Evolutionary conservation across 768 basidiomycete species (phyloP).

Genomic region (Phallus indusiatus): DNA sequence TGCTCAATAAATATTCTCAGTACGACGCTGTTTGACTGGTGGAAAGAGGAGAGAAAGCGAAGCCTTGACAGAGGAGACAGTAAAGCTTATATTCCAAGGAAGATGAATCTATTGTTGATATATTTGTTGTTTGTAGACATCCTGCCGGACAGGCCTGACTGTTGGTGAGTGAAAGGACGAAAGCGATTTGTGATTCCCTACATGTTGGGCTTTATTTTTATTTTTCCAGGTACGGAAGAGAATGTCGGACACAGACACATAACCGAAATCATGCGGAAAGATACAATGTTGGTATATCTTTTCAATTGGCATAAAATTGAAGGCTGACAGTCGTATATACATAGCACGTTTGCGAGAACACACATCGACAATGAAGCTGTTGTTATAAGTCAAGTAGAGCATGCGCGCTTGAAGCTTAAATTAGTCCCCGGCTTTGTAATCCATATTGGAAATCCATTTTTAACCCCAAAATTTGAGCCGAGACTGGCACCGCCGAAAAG

Average conservation of each 20-base stretch:
- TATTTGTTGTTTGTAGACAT: not conserved
- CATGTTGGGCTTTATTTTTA: not conserved
- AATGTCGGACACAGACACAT: conserved; percentile 8
- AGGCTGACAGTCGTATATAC: not conserved
- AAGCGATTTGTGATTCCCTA: not conserved
- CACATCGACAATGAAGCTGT: not conserved
- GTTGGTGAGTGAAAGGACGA: not conserved
- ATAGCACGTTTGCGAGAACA: conserved; percentile 9
- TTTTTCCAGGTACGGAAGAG: conserved; percentile 5
- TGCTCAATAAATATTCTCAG: not conserved
- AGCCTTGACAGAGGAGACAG: conserved; percentile 6
- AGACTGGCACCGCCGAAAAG: not conserved
- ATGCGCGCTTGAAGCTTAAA: no score
- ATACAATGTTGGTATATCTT: not conserved
- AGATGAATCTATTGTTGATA: not conserved
- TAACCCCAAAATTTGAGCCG: not conserved
- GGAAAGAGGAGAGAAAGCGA: not conserved
- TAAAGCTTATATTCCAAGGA: not conserved
- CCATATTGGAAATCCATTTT: not conserved
- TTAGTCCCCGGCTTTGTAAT: no score
- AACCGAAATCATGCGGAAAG: conserved; percentile 5
- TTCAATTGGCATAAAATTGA: not conserved
- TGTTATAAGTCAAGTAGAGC: no score
- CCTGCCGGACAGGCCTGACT: not conserved
- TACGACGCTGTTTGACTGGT: conserved; percentile 1